A percentile compares a stretch with the other conserved stretches of the same genome.
phyloP scores from a whole-genome alignment of 2,329 filamentous ascomycete species.

The Colletotrichum tabaci region DNA sequence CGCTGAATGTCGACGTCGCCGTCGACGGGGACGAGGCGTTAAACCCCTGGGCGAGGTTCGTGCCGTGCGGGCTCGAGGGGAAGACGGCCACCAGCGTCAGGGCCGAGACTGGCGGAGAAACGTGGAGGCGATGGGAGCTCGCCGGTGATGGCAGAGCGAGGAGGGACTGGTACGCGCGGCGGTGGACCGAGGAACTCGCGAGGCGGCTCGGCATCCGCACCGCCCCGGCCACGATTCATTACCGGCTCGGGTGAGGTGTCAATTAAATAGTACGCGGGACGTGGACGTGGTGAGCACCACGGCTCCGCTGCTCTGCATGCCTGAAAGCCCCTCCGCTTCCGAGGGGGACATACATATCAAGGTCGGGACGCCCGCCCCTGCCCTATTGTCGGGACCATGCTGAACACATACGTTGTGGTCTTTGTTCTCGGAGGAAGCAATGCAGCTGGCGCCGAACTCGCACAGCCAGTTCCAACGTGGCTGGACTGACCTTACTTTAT shows the following conservation, averaged over 20 bases:
- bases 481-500: background rate
- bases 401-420: too few species aligned
- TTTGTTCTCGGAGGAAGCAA: background rate
- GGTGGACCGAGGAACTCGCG: constrained; percentile 39
- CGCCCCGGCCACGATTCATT: constrained; percentile 15
- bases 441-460: background rate
- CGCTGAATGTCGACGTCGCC: constrained; percentile 81
- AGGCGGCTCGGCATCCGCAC: constrained; percentile 27
- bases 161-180: constrained; percentile 29
- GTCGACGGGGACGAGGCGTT: constrained; percentile 52
- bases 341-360: too few species aligned
- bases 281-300: background rate
- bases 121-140: constrained; percentile 17
- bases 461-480: background rate
- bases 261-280: background rate
- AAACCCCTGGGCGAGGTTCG: constrained; percentile 79
- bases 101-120: constrained; percentile 59
- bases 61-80: constrained; percentile 89
- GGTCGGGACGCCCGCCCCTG: background rate
- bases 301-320: background rate
- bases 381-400: background rate
- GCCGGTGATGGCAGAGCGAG: constrained; percentile 9
- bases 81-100: constrained; percentile 84
- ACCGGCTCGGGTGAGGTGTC: constrained; percentile 3
- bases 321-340: background rate